Base-by-base conservation (phyloP, 331 rosid species). In the Malus hybrid region DNA sequence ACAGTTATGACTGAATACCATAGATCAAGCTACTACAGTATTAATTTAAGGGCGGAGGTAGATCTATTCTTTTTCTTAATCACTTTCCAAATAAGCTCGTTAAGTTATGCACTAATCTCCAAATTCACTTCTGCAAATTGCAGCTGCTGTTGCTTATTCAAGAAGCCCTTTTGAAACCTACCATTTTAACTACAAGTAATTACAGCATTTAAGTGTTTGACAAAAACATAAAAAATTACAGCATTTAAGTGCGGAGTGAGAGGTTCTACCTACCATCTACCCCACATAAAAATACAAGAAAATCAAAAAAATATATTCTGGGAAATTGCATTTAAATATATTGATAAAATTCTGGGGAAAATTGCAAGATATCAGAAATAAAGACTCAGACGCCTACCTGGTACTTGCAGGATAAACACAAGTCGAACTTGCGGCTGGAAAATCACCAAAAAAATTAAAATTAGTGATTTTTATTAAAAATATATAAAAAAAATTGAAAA, bases 341-440 rank as follows among this genome's bases (percentile, higher is more conserved):
- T 20, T 20, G 29, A 59, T 1, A 14, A 62, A 28, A 28, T 28
- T 7, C 20, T 4, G 6, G 1, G 2, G 2, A 14, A 14, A 62
- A 27, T 15, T 19, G 27, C 46, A 2, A n/a, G 20, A 46, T 28
- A 44, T 44, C 18, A 73, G 44, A 61, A 50, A 14, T 39, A 20
- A 60, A 31, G 4, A 56, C 3, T 4, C 60, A 20, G 60, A 68
- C 59, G 7, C 69, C 78, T 88, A 90, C 96, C 95, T 72, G 64
- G 96, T 12, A 78, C 91, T 86, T 68, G 97, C 69, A 59, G 96
- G 96, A 66, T 65, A 95, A 67, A 83, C 90, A 89, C 97, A 95
- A 28, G 79, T 16, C 18, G 97, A 75, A 83, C 86, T 36, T 70
- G 79, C 8, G 79, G 88, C 97, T 95, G 31, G 31, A 8, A 31